Evolutionary conservation across 306 rosid genomes (phyloP), one percentile per base, ranked within the genome.

Genomic region (Cucurbita moschata): DNA sequence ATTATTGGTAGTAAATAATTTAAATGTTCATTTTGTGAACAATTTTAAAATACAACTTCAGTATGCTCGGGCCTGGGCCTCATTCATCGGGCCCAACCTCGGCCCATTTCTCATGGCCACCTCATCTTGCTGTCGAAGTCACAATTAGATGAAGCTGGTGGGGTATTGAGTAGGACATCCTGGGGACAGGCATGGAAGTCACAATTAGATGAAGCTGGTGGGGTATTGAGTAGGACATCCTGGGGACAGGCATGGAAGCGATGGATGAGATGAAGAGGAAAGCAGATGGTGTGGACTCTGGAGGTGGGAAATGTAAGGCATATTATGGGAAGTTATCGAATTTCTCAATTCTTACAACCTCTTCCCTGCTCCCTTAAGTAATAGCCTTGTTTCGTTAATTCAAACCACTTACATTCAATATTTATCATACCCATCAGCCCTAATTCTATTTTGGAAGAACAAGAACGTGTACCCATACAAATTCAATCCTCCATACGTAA

Each of bases 81-180:
- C 78, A 87, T 90, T 38, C 87, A 84, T 23, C 15, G 23, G 46
- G 85, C 75, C 14, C 73, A 58, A 21, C 84, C 84, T 7, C 83
- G 62, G 79, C 88, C 93, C 53, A 26, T 79, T 44, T 5, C 81
- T 40, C 96, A 82, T 42, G 83, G 93, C 38, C 71, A 77, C 50
- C 82, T 88, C 55, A 63, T 73, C 76, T 85, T 1, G 88, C 83
- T 0, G 88, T 92, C 2, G 90, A 88, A 81, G 82, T 90, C n/a
- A 42, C 80, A 60, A 16, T 71, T 70, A 77, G 40, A 21, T 0
- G 71, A 74, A 2, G 78, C 73, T 6, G 37, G 83, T 44, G 78
- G 75, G 78, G 75, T 23, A 13, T 21, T 0, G 75, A 65, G 57
- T 77, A 81, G 3, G 96, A 90, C 43, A 71, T 88, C 19, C 72